Conservation (phyloP, 305 asterid species). For the Ilex paraguariensis region DNA sequence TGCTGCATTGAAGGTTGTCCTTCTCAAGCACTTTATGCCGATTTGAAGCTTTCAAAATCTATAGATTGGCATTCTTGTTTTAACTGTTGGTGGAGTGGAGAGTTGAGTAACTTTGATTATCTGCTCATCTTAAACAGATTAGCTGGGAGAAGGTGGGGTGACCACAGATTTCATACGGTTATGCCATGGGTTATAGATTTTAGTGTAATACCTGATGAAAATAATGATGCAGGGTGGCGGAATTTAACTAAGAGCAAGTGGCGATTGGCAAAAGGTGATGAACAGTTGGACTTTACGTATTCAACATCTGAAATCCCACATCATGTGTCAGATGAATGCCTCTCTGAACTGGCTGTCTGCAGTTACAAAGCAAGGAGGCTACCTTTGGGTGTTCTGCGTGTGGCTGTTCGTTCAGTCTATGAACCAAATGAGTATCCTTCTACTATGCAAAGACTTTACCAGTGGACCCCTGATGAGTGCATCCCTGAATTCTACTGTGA, state of each 20-base stretch:
- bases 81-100: constrained; percentile 88
- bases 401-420: constrained; percentile 96
- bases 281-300: constrained; percentile 97
- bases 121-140: constrained; percentile 76
- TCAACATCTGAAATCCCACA: constrained; percentile 95
- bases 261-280: constrained; percentile 99
- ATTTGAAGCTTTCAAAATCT: constrained; percentile 49
- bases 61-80: constrained; percentile 71
- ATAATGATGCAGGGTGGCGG: constrained; percentile 74
- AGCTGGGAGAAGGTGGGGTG: constrained; percentile 99
- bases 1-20: constrained; percentile 56
- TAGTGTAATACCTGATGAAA: constrained; percentile 71
- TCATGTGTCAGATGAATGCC: constrained; percentile 98
- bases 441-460: constrained; percentile 91
- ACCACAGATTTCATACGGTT: constrained; percentile 76
- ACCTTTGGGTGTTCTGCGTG: constrained; percentile 75
- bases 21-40: constrained; percentile 60
- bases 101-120: constrained; percentile 87
- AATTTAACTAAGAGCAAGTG: constrained; percentile 95
- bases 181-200: constrained; percentile 98
- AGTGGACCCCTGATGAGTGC: constrained; percentile 99
- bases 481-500: constrained; percentile 96
- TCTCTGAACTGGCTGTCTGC: constrained; percentile 98
- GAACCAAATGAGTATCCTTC: constrained; percentile 99
- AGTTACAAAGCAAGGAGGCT: constrained; percentile 97